Evolutionary conservation across 2,329 filamentous ascomycete genomes (phyloP), one percentile per base, ranked within the genome.

Genomic region (Trichoderma sp.): DNA sequence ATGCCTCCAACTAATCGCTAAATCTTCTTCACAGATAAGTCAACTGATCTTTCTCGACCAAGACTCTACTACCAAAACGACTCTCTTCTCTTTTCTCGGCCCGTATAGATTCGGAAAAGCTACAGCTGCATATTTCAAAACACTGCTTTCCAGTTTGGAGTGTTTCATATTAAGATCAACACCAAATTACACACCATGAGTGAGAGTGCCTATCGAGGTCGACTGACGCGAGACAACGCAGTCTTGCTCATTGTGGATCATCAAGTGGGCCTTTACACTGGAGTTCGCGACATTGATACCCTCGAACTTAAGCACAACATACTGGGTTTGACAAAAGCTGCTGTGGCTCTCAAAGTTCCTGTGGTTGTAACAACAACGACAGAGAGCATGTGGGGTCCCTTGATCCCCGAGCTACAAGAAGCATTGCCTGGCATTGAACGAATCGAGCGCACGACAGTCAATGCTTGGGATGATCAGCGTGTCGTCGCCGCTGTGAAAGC

Each of bases 401-500:
- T 61, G 10, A 61, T 61, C 19, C 37, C 58, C 14, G 58, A 47
- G 19, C 24, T 61, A 19, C 37, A 47, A 29, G 27, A 49, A 47
- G 37, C 29, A 24, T 19, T 60, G 19, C 40, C 16, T n/a, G 16
- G 58, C 27, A 31, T 31, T 43, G 37, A 61, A 21, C 37, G 58
- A 61, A 61, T 61, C 31, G 58, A 61, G 21, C 37, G 58, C 58
- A 60, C 57, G n/a, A 61, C 58, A 8, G 37, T 61, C 58, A 61
- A 61, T 61, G 58, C 24, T 31, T 61, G 58, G 58, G 58, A 21
- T 31, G 57, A 61, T 33, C 19, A 19, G 37, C 58, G 58, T 47
- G 58, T 49, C 10, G 58, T 61, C 16, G 58, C 24, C 0, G 37
- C 58, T 33, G 58, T 49, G 14, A 47, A 61, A 19, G 37, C 58